A percentile compares a stretch with the other conserved stretches of the same genome.
These are phyloP conservation scores for Pseudohyphozyma bogoriensis DNA, from an alignment of 768 basidiomycete species.

Conservation along the genomic window DNA sequence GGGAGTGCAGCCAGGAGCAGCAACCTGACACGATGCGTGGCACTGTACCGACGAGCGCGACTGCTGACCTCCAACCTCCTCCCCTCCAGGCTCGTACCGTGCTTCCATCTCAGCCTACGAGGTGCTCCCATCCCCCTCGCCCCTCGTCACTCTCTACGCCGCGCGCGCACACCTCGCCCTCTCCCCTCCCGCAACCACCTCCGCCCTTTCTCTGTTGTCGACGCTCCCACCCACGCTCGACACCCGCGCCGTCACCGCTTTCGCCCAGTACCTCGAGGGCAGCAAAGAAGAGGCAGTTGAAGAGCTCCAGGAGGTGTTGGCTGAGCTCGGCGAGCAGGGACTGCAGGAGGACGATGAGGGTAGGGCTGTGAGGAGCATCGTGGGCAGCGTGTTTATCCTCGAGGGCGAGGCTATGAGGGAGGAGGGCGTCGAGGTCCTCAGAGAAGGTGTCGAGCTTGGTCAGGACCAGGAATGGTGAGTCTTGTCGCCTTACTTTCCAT, in stretches of 20 bases:
- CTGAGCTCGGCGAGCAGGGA: constrained; percentile 23
- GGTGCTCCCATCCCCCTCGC: constrained; percentile 12
- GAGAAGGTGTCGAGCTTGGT: constrained; percentile 27
- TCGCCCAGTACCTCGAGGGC: constrained; percentile 19
- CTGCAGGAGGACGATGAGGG: constrained; percentile 20
- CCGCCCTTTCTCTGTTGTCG: constrained; percentile 12
- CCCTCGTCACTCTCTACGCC: constrained; percentile 24
- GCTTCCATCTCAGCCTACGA: constrained; percentile 19
- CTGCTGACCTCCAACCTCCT: too few species aligned
- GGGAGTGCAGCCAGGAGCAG: too few species aligned
- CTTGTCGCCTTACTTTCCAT: background rate
- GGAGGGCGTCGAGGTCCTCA: constrained; percentile 23
- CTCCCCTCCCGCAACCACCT: constrained; percentile 4
- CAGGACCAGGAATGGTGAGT: constrained; percentile 28
- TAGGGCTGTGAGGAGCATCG: constrained; percentile 5
- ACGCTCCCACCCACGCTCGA: constrained; percentile 18
- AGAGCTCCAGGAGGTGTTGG: constrained; percentile 21
- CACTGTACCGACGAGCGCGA: too few species aligned
- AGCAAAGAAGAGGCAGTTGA: constrained; percentile 12
- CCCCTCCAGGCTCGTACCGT: constrained; percentile 22
- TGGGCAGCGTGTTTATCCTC: constrained; percentile 23
- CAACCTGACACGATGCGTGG: too few species aligned
- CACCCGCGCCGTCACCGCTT: constrained; percentile 16
- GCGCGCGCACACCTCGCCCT: constrained; percentile 29
- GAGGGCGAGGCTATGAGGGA: constrained; percentile 25